phyloP scores from a whole-genome alignment of 164 flowering plant genomes.

The Berberis thunbergii region DNA sequence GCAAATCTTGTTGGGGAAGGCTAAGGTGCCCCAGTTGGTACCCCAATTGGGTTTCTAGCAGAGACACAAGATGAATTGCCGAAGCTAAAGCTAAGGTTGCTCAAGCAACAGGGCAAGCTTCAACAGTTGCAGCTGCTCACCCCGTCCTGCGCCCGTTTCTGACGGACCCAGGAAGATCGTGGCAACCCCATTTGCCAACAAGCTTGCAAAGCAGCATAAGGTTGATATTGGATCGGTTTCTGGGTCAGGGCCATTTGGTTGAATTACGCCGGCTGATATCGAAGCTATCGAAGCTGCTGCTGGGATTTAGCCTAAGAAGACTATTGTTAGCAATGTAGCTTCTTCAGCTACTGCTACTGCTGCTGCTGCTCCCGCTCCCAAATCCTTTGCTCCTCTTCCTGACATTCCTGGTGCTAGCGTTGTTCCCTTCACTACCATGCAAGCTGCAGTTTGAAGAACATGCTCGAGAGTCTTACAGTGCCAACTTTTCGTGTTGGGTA shows the following conservation, averaged over 20 bases:
- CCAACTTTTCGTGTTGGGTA: slow-evolving; percentile 92
- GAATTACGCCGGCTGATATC: slow-evolving; percentile 71
- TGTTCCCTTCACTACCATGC: slow-evolving; percentile 79
- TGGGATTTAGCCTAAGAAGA: slow-evolving; percentile 45
- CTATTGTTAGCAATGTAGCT: slow-evolving; percentile 20
- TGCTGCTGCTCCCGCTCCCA: slow-evolving; percentile 7
- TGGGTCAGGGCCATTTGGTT: slow-evolving; percentile 77
- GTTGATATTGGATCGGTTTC: slow-evolving; percentile 52
- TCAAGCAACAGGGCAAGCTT: slow-evolving; percentile 14
- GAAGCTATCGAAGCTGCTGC: slow-evolving; percentile 77
- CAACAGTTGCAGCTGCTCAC: slow-evolving; percentile 20
- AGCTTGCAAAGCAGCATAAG: slow-evolving; percentile 89
- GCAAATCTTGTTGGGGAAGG: slow-evolving; percentile 82
- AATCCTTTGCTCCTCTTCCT: slow-evolving; percentile 23
- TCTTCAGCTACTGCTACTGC: slow-evolving; percentile 16
- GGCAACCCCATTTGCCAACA: slow-evolving; percentile 78
- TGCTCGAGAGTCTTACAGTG: slow-evolving; percentile 82
- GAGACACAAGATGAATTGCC: slow-evolving; percentile 68
- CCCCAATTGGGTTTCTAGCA: slow-evolving; percentile 76
- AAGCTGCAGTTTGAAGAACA: slow-evolving; percentile 81
- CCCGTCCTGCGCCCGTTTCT: slow-evolving; percentile 14
- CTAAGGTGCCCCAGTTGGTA: slow-evolving; percentile 80
- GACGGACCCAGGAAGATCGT: slow-evolving; percentile 51
- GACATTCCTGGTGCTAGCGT: slow-evolving; percentile 54
- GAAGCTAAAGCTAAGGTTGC: slow-evolving; percentile 63